phyloP scores from a whole-genome alignment of 495 filamentous ascomycete genomes.

The Cercophora scortea region DNA sequence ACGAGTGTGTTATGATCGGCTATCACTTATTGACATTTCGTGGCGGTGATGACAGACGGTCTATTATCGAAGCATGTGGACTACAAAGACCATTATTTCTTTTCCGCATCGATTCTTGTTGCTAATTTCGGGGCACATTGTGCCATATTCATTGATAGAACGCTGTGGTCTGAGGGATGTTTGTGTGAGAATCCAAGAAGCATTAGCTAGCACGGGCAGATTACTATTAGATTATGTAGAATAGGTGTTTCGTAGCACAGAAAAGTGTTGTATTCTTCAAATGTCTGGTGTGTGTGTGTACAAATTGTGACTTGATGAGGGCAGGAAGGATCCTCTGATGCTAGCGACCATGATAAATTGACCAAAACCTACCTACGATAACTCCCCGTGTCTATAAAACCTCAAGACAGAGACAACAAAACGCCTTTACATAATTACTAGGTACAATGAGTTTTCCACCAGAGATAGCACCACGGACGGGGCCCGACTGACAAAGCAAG shows the following conservation, averaged over 20 bases:
- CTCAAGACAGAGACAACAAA: not conserved
- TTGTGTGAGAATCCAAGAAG: not conserved
- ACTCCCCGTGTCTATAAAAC: not conserved
- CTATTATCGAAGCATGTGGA: not conserved
- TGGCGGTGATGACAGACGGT: not conserved
- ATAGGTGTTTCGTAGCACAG: constrained; percentile 14
- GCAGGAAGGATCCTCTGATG: too few species aligned
- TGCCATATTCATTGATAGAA: not conserved
- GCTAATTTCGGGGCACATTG: not conserved
- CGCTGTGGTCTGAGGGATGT: not conserved
- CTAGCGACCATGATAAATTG: not conserved
- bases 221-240: constrained; percentile 21
- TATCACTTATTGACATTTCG: too few species aligned
- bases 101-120: not conserved
- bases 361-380: not conserved
- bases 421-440: not conserved
- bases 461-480: not conserved
- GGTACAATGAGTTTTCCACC: not conserved
- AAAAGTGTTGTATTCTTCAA: not conserved
- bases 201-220: constrained; percentile 15
- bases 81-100: not conserved
- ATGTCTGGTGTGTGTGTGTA: not conserved
- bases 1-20: too few species aligned
- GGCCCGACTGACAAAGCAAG: not conserved
- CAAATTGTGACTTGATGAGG: not conserved